Percentiles rank a stretch among this genome's conserved stretches.
Conservation (phyloP, 176 grass and related monocot species). For the Raddia distichophylla region DNA sequence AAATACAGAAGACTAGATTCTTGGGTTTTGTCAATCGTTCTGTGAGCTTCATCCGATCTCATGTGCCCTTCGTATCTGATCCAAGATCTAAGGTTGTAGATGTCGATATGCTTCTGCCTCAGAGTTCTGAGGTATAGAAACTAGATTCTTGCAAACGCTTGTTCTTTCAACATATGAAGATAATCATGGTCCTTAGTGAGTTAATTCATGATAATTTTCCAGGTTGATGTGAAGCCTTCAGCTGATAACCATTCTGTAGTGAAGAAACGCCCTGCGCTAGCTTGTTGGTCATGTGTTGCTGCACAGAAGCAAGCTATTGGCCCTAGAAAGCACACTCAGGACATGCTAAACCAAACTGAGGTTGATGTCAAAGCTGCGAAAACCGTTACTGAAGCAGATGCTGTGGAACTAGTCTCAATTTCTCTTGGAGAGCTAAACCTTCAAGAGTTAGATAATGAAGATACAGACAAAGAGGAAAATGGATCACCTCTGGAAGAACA, state of each 20-base stretch:
- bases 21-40: constrained; percentile 75
- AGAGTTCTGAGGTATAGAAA: constrained; percentile 46
- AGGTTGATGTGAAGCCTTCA: constrained; percentile 44
- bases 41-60: constrained; percentile 72
- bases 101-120: constrained; percentile 55
- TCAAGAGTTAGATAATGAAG: constrained; percentile 33
- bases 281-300: constrained; percentile 60
- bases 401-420: constrained; percentile 11
- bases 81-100: constrained; percentile 80
- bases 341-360: constrained; percentile 27
- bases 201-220: constrained; percentile 15
- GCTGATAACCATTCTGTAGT: constrained; percentile 3
- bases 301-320: constrained; percentile 16
- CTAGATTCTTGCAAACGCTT: constrained; percentile 27
- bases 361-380: constrained; percentile 26
- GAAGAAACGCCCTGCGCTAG: constrained; percentile 42
- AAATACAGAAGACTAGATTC: constrained; percentile 81
- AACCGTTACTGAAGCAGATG: background rate
- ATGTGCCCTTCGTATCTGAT: constrained; percentile 67
- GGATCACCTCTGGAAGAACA: constrained; percentile 12
- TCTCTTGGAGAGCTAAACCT: constrained; percentile 38
- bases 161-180: constrained; percentile 11
- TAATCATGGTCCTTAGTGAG: background rate
- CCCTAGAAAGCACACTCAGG: constrained; percentile 30
- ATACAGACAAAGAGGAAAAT: constrained; percentile 20